phyloP scores from a whole-genome alignment of 2,329 filamentous ascomycete genomes.

The Penicillium sp. region DNA sequence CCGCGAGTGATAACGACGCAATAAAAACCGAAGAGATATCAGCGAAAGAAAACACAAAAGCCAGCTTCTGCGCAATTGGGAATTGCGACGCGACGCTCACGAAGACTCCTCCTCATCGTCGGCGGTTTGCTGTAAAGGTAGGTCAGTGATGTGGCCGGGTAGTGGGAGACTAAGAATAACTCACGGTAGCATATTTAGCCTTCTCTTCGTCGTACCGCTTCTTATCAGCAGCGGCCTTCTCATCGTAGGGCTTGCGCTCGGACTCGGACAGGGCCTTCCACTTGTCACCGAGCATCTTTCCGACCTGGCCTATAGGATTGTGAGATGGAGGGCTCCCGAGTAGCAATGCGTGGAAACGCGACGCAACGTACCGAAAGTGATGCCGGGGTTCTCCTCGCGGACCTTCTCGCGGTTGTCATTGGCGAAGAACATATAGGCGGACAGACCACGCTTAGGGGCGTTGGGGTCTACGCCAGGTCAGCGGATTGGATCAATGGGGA shows the following conservation, averaged over 20 bases:
- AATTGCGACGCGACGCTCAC: constrained; percentile 22
- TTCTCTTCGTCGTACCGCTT: constrained; percentile 99
- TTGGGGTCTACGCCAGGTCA: constrained; percentile 65
- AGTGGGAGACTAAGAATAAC: constrained; percentile 30
- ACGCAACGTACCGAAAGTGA: constrained; percentile 69
- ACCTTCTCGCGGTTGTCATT: constrained; percentile 99
- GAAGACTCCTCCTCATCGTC: constrained; percentile 51
- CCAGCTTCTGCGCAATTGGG: constrained; percentile 27
- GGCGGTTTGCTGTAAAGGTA: constrained; percentile 43
- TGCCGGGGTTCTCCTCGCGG: constrained; percentile 95
- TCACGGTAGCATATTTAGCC: constrained; percentile 74
- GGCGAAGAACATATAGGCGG: constrained; percentile 99
- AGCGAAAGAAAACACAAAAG: constrained; percentile 34
- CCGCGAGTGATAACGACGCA: constrained; percentile 18
- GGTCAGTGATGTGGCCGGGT: constrained; percentile 7
- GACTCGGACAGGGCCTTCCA: constrained; percentile 96
- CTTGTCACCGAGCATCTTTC: constrained; percentile 95
- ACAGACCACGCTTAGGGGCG: constrained; percentile 97
- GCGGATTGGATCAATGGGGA: constrained; percentile 11
- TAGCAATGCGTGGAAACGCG: background rate
- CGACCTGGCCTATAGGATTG: constrained; percentile 67
- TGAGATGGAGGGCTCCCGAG: constrained; percentile 11
- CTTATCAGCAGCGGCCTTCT: constrained; percentile 95
- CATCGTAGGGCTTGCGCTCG: constrained; percentile 89
- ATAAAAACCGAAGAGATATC: constrained; percentile 27